Evolutionary conservation across 1,139 yeast genomes (phyloP).

Genomic region (Diutina scorzettiae): DNA sequence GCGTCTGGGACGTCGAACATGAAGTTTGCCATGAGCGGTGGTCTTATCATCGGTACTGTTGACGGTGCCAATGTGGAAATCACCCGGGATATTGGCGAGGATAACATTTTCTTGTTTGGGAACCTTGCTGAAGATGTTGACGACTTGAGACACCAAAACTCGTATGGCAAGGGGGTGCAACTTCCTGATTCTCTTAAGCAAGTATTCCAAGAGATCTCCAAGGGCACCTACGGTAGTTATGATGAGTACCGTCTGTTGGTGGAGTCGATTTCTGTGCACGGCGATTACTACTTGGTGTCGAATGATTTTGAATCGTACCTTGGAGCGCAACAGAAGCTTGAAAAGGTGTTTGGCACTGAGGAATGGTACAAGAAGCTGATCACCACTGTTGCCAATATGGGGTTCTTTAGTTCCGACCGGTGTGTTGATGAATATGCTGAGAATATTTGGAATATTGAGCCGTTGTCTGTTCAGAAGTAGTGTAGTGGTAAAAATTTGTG

Average conservation of each 20-base stretch:
- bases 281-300: constrained; percentile 77
- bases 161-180: constrained; percentile 36
- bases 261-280: constrained; percentile 58
- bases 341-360: constrained; percentile 51
- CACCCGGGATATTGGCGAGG: constrained; percentile 87
- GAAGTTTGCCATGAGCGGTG: constrained; percentile 93
- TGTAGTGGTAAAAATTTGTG: too few species aligned
- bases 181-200: constrained; percentile 43
- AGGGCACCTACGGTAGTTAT: constrained; percentile 62
- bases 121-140: constrained; percentile 85
- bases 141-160: constrained; percentile 67
- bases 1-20: constrained; percentile 94
- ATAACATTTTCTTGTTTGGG: constrained; percentile 85
- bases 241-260: constrained; percentile 58
- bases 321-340: constrained; percentile 69
- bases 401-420: constrained; percentile 84
- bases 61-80: constrained; percentile 97
- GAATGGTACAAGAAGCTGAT: constrained; percentile 72
- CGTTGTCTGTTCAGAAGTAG: too few species aligned
- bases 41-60: constrained; percentile 87
- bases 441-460: constrained; percentile 85
- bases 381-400: constrained; percentile 81
- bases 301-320: constrained; percentile 85
- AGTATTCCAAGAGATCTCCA: constrained; percentile 60
- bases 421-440: constrained; percentile 91